A percentile compares a stretch with the other conserved stretches of the same genome.
Conservation (phyloP, 495 filamentous ascomycete species). For the Podospora pseudocomata region DNA sequence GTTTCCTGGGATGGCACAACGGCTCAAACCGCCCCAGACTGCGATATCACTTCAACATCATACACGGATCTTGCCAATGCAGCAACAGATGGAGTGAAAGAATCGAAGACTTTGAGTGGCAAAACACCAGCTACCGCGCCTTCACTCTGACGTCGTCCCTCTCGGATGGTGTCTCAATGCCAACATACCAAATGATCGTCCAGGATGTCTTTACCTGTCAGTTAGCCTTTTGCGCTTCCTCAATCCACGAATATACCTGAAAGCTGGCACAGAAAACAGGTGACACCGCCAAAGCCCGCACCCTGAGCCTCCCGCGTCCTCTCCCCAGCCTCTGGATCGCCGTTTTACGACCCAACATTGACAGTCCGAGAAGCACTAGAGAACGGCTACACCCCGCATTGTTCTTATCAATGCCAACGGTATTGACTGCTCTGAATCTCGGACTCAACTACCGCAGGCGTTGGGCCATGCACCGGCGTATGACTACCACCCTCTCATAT, state of each 20-base stretch:
- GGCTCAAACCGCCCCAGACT: constrained; percentile 13
- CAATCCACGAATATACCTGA: not conserved
- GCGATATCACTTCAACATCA: not conserved
- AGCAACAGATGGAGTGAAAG: constrained; percentile 6
- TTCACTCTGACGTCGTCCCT: constrained; percentile 8
- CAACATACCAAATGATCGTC: constrained; percentile 9
- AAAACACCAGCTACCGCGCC: constrained; percentile 15
- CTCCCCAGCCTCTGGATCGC: constrained; percentile 20
- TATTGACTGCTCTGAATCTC: constrained; percentile 19
- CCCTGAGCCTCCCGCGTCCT: constrained; percentile 15
- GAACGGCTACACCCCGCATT: constrained; percentile 16
- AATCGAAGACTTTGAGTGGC: constrained; percentile 11
- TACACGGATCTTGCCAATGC: constrained; percentile 6
- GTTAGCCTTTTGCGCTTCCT: not conserved
- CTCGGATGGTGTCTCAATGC: constrained; percentile 9
- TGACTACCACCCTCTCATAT: constrained; percentile 20
- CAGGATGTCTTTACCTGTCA: constrained; percentile 12
- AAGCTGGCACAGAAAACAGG: constrained; percentile 2
- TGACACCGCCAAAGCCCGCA: constrained; percentile 12
- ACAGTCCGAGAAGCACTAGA: constrained; percentile 13
- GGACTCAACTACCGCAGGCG: constrained; percentile 13
- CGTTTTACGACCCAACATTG: constrained; percentile 21
- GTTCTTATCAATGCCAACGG: constrained; percentile 23
- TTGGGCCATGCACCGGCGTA: constrained; percentile 12
- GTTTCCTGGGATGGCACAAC: constrained; percentile 19